Evolutionary conservation across 2,329 filamentous ascomycete genomes (phyloP).

Genomic region (Diaporthe citri): DNA sequence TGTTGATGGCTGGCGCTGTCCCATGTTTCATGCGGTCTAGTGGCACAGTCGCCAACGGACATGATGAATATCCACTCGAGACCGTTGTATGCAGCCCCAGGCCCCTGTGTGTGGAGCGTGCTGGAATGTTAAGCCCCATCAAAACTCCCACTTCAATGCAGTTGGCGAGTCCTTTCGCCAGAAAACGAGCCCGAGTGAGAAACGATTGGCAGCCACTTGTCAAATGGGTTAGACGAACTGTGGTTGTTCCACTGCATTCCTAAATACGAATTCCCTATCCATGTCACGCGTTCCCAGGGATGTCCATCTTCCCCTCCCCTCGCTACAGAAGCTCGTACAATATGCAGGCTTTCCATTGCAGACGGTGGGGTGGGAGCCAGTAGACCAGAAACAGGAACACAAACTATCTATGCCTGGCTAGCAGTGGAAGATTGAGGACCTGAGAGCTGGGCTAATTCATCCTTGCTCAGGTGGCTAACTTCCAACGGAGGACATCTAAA

Average conservation of each 20-base stretch:
- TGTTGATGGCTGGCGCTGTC: slow-evolving; percentile 1
- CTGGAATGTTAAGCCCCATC: not conserved
- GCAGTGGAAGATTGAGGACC: too few relatives aligned
- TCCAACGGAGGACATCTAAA: too few relatives aligned
- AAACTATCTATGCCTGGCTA: not conserved
- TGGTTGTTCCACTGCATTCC: not conserved
- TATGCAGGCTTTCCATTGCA: not conserved
- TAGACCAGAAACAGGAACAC: not conserved
- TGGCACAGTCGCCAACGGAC: slow-evolving; percentile 27
- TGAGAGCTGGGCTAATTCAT: too few relatives aligned
- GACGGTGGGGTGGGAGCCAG: not conserved
- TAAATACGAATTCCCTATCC: not conserved
- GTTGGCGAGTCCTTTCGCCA: slow-evolving; percentile 3
- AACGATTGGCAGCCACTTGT: slow-evolving; percentile 7
- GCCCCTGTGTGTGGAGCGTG: slow-evolving; percentile 1
- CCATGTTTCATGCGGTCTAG: not conserved
- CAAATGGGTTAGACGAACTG: not conserved
- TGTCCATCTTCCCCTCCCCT: not conserved
- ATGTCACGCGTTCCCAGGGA: not conserved
- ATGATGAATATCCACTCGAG: not conserved
- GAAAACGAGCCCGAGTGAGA: not conserved
- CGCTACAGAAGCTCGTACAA: not conserved
- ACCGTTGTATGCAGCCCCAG: not conserved
- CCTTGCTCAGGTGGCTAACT: too few relatives aligned
- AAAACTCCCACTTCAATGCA: not conserved